phyloP scores from a whole-genome alignment of 2,329 filamentous ascomycete genomes.

The Fusarium sp. region DNA sequence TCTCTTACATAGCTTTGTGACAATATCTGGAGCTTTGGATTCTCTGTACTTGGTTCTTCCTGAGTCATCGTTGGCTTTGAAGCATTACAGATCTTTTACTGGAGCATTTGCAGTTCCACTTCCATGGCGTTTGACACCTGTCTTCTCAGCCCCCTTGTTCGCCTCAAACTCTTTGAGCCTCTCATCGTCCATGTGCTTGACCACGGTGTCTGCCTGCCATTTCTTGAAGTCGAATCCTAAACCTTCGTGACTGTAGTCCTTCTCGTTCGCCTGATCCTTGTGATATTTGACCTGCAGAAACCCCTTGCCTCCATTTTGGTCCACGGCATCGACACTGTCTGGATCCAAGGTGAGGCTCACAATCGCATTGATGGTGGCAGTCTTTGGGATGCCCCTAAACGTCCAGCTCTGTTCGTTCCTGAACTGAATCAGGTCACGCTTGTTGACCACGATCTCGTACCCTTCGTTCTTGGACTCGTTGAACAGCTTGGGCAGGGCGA shows the following conservation, averaged over 20 bases:
- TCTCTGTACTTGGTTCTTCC: too few relatives aligned
- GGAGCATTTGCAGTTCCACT: too few relatives aligned
- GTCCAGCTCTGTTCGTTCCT: not conserved
- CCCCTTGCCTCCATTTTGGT: not conserved
- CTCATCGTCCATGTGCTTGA: not conserved
- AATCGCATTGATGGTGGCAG: not conserved
- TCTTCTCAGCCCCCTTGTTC: not conserved
- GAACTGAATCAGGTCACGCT: not conserved
- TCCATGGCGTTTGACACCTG: not conserved
- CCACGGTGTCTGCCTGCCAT: not conserved
- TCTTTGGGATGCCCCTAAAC: not conserved
- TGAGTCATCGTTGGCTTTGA: too few relatives aligned
- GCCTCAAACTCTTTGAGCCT: not conserved
- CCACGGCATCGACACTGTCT: not conserved
- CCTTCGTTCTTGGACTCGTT: not conserved
- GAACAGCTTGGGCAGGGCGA: not conserved
- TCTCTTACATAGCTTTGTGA: too few relatives aligned
- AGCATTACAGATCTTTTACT: too few relatives aligned
- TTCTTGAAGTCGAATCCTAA: not conserved
- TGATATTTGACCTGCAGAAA: constrained; percentile 1
- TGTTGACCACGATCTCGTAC: not conserved
- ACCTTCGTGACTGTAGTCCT: not conserved
- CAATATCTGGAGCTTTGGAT: too few relatives aligned
- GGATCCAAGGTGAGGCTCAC: not conserved
- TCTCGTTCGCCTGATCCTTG: not conserved